Base-by-base conservation (phyloP, 2,329 filamentous ascomycete genomes). In the Sporothrix globosa region DNA sequence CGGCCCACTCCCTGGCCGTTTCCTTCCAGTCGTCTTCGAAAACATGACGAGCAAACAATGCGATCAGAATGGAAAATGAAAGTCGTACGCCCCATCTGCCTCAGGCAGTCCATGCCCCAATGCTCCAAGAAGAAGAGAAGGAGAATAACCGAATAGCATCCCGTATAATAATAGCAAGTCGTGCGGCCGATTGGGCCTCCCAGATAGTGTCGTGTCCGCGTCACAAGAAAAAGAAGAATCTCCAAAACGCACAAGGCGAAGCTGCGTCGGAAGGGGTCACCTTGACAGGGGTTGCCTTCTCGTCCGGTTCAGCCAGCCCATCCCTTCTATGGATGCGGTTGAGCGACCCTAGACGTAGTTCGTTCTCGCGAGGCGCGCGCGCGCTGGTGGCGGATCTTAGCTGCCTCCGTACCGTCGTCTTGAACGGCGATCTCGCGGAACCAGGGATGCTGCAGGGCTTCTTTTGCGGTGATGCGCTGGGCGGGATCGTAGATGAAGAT, bases 401-500 rank as follows among this genome's bases (percentile, higher is more conserved):
- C 85, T 13, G 89, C 89, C 77, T 91, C 89, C 9, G 88, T 90
- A 50, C 89, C 89, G 75, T 91, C 89, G 74, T 91, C 89, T 44
- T 87, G 86, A 44, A 85, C 82, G 1, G 87, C 85, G 67, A 83
- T 81, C 76, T 91, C 88, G 75, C 86, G 87, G 79, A 91, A 91
- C 88, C 88, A 91, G 2, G 87, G 86, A 73, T 91, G 89, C 69
- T 88, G 85, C 56, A 91, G 79, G 1, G 89, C 89, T 75, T 90
- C 82, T 73, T 90, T 88, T 27, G 89, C 89, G 4, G 88, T 90
- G 73, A 91, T 91, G 60, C 89, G 86, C 70, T 88, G 85, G 5
- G 82, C 80, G 13, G 89, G 88, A 71, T 91, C 88, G 77, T 91
- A 91, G 44, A 90, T 85, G 74, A 91, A 91, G 65, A 91, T 91